Conservation (phyloP, 768 basidiomycete genomes). For the Chlorophyllum brunneum region DNA sequence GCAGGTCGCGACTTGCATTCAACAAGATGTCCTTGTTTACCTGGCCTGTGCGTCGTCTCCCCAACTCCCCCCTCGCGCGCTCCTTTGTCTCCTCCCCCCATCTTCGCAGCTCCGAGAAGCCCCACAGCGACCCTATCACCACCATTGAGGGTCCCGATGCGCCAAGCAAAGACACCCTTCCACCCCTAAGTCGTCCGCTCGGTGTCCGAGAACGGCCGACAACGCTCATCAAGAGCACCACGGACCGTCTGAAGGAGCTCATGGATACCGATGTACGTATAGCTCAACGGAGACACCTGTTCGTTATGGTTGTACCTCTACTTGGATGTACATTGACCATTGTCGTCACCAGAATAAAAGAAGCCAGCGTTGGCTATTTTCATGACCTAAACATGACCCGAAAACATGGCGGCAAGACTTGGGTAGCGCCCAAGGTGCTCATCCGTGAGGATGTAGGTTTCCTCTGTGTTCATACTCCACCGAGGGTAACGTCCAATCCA, state of each 20-base stretch:
- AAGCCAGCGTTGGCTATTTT: conserved; percentile 79
- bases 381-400: conserved; percentile 77
- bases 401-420: conserved; percentile 87
- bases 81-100: conserved; percentile 6
- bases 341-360: conserved; percentile 34
- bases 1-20: conserved; percentile 13
- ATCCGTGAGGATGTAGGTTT: conserved; percentile 84
- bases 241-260: conserved; percentile 61
- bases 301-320: conserved; percentile 18
- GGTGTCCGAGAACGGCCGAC: conserved; percentile 73
- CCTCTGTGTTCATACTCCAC: not conserved
- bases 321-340: not conserved
- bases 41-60: conserved; percentile 9
- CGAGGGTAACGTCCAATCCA: conserved; percentile 26
- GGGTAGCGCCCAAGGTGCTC: conserved; percentile 86
- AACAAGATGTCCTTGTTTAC: conserved; percentile 17
- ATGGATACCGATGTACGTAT: conserved; percentile 69
- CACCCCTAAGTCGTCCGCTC: conserved; percentile 58
- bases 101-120: not conserved
- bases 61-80: not conserved
- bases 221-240: conserved; percentile 52
- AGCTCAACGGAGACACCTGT: conserved; percentile 66
- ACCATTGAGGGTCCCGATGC: not conserved
- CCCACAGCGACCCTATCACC: not conserved
- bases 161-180: conserved; percentile 22